Conservation (phyloP, 116 monocot species). For the Posidonia oceanica region DNA sequence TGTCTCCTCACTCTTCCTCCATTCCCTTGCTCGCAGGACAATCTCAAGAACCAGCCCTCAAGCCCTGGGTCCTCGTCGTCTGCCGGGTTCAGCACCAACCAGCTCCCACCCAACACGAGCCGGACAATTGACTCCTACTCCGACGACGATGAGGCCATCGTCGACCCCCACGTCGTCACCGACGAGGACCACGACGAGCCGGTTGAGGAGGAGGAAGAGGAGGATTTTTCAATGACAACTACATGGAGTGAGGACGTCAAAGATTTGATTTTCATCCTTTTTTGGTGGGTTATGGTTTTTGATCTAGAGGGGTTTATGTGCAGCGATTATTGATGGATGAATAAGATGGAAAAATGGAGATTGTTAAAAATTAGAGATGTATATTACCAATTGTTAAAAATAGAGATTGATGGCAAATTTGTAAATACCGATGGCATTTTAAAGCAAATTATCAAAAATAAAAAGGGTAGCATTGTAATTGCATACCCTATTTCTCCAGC, state of each 20-base stretch:
- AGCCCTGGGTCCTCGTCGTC: slow-evolving; percentile 66
- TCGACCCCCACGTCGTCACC: slow-evolving; percentile 37
- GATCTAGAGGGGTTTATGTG: slow-evolving; percentile 7
- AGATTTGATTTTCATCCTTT: neutral
- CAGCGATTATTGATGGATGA: slow-evolving; percentile 78
- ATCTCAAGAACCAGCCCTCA: slow-evolving; percentile 70
- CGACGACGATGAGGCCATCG: slow-evolving; percentile 69
- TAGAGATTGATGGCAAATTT: no score
- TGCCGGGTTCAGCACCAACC: slow-evolving; percentile 90
- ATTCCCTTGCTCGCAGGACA: no score
- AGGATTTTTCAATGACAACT: slow-evolving; percentile 95
- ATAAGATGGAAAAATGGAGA: slow-evolving; percentile 71
- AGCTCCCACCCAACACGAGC: slow-evolving; percentile 63
- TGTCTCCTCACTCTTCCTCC: no score
- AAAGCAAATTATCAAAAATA: no score
- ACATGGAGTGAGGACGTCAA: slow-evolving; percentile 53
- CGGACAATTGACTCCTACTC: slow-evolving; percentile 37
- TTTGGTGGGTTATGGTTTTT: neutral
- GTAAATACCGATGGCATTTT: no score
- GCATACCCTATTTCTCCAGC: no score
- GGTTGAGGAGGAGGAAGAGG: slow-evolving; percentile 80
- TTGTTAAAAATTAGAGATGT: no score
- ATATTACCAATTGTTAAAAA: no score
- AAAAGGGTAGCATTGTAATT: no score
- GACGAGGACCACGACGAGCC: slow-evolving; percentile 41